These are phyloP conservation scores for Lolium perenne DNA, from an alignment of 176 grass and related monocot species.

Conservation along the genomic window DNA sequence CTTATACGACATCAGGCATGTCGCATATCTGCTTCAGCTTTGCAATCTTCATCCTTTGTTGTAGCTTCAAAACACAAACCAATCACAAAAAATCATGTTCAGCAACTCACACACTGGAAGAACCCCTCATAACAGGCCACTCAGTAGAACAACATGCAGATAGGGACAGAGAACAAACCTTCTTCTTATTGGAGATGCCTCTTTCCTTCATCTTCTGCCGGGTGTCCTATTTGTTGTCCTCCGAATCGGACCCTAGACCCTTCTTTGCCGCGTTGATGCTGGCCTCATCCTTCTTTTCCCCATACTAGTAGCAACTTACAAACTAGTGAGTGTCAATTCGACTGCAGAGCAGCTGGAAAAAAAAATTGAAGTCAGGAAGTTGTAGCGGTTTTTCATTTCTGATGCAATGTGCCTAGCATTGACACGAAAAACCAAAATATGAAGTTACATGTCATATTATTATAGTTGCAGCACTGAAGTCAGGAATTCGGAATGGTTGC, in stretches of 20 bases:
- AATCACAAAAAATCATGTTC: neutral
- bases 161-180: slow-evolving; percentile 41
- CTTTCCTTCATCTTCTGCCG: slow-evolving; percentile 87
- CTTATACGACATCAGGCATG: slow-evolving; percentile 87
- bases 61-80: slow-evolving; percentile 44
- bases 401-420: too few relatives aligned
- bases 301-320: slow-evolving; percentile 42
- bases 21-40: slow-evolving; percentile 83
- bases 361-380: too few relatives aligned
- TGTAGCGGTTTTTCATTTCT: too few relatives aligned
- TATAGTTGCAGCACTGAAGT: too few relatives aligned
- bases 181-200: slow-evolving; percentile 70
- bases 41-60: slow-evolving; percentile 92
- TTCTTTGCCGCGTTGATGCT: slow-evolving; percentile 55
- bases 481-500: too few relatives aligned
- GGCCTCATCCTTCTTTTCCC: slow-evolving; percentile 65
- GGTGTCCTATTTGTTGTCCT: slow-evolving; percentile 66
- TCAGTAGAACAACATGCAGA: neutral
- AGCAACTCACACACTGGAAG: neutral
- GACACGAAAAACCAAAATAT: too few relatives aligned
- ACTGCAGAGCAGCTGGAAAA: neutral
- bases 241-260: slow-evolving; percentile 58
- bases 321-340: neutral
- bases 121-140: neutral
- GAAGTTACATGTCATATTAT: too few relatives aligned